Evolutionary conservation across 2,329 filamentous ascomycete species (phyloP), one percentile per base, ranked within the genome.

Genomic region (Shiraia sp.): DNA sequence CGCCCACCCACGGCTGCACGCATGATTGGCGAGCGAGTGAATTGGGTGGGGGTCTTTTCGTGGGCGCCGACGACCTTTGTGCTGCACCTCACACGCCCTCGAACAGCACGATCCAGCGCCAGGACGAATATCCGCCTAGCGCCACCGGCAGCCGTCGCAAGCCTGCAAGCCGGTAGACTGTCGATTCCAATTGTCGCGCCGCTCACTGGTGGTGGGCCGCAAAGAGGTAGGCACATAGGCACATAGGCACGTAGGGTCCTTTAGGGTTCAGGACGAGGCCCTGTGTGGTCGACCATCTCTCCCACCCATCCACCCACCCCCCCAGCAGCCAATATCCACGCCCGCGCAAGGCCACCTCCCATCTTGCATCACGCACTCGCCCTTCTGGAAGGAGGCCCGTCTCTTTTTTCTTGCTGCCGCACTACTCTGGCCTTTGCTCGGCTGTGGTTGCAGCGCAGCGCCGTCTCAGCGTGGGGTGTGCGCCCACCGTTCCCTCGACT

Each of bases 391-490:
- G n/a, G n/a, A n/a, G n/a, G n/a, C n/a, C n/a, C 19, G 19, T 22
- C 19, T 22, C 19, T 22, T 22, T 19, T 19, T 22, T 22, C n/a
- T 19, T 15, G 8, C 33, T 22, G 14, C 16, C 17, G 14, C 24
- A 40, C 15, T 37, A 19, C 39, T 31, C 31, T 27, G 40, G 44
- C 36, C 45, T 35, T 37, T 32, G 37, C 35, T 46, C 54, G 49
- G 53, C 46, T 49, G 50, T 44, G 39, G 45, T 53, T 55, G 56
- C 54, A 51, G 46, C 35, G 32, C 40, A 47, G 40, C 32, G 42
- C 51, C 51, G 53, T 51, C 44, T 22, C 19, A 49, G 51, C 57
- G 55, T 59, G 57, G 53, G 57, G 55, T 58, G 53, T 36, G 19
- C 19, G 19, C 19, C 19, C 19, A 8, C 19, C 19, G 19, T 22